Percentiles rank a stretch among this genome's conserved stretches.
phyloP scores from a whole-genome alignment of 139 green algal genomes.

The Tetradesmus obliquus region DNA sequence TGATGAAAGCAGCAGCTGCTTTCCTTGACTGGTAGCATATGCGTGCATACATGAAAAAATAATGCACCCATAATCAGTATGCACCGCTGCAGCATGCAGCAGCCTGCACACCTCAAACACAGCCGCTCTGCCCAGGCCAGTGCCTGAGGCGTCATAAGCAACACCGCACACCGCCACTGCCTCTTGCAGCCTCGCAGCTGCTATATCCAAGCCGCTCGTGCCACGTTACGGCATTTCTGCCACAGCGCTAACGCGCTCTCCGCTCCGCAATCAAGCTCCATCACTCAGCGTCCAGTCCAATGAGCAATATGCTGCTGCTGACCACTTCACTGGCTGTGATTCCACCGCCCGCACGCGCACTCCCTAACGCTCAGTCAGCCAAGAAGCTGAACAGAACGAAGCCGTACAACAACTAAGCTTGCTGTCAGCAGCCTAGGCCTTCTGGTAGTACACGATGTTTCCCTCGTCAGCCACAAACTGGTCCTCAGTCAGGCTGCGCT shows the following conservation, averaged over 20 bases:
- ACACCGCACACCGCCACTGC: neutral
- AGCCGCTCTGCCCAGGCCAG: neutral
- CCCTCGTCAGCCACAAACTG: conserved; percentile 82
- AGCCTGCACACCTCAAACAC: neutral
- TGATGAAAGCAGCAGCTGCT: too few relatives aligned
- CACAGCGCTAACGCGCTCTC: too few relatives aligned
- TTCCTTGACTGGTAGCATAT: too few relatives aligned
- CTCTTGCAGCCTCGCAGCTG: too few relatives aligned
- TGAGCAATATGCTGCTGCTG: neutral
- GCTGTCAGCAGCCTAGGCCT: neutral
- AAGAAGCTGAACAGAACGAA: neutral
- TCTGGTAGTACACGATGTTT: conserved; percentile 41
- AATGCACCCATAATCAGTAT: too few relatives aligned
- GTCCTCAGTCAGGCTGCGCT: conserved; percentile 83
- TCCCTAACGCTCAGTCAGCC: neutral
- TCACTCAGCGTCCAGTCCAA: neutral
- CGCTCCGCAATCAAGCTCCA: too few relatives aligned
- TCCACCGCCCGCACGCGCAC: neutral
- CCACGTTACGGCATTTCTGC: too few relatives aligned
- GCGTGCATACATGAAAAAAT: too few relatives aligned
- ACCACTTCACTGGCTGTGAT: neutral
- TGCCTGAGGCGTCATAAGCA: neutral
- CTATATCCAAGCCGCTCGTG: too few relatives aligned
- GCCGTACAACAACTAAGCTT: neutral
- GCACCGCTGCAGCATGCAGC: neutral